These are phyloP conservation scores for Fusarium fujikuroi DNA, from an alignment of 2,329 filamentous ascomycete genomes.

Conservation along the genomic window DNA sequence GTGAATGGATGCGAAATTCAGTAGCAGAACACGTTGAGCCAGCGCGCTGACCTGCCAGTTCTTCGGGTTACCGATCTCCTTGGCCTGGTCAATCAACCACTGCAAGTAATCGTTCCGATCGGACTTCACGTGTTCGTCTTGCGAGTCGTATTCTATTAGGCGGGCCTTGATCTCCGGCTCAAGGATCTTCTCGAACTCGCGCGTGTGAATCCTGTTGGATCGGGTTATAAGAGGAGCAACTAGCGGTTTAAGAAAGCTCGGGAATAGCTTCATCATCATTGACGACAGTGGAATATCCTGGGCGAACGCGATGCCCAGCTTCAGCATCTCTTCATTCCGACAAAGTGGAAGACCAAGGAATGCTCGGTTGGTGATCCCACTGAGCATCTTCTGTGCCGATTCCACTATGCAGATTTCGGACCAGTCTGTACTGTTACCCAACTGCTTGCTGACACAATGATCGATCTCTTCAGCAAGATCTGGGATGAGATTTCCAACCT, in stretches of 20 bases:
- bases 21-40: background rate
- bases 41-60: conserved; percentile 4
- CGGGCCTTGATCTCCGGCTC: conserved; percentile 2
- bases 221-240: background rate
- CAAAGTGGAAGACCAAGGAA: background rate
- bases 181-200: background rate
- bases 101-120: background rate
- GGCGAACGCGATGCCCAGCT: background rate
- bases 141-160: background rate
- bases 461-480: background rate
- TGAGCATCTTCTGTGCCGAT: background rate
- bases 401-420: background rate
- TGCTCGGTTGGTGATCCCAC: background rate
- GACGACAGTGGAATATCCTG: conserved; percentile 2
- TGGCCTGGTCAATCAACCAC: conserved; percentile 10
- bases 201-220: conserved; percentile 5
- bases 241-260: background rate
- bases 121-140: background rate
- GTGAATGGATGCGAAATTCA: conserved; percentile 13
- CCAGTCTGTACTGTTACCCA: background rate
- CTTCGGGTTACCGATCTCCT: conserved; percentile 1
- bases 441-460: background rate
- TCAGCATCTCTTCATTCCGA: background rate
- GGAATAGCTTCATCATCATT: background rate
- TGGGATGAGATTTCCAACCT: conserved; percentile 10